Evolutionary conservation across 805 yeast species (phyloP), one percentile per base, ranked within the genome.

Genomic region (Brettanomyces anomalus): DNA sequence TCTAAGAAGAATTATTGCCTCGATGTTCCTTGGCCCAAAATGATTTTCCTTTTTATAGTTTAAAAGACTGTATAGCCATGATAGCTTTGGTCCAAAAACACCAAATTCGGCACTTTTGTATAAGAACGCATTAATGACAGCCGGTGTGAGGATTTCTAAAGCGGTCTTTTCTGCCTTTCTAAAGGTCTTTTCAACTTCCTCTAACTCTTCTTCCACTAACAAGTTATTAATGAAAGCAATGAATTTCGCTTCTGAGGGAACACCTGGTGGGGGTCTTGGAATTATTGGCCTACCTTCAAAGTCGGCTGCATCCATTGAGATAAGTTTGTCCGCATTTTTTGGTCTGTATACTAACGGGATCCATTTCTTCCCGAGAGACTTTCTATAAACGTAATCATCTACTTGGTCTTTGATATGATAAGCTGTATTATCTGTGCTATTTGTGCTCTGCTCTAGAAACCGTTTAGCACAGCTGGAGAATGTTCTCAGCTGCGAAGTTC

Each of bases 341-440:
- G 44, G 36, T 38, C 58, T 52, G 36, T 56, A 60, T 11, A 57
- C 58, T 16, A 52, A 40, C 2, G 54, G 52, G 33, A 44, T 51
- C 49, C 53, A 47, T 33, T 47, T 50, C 17, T 52, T 49, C 2
- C 54, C 49, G 11, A 58, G 33, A 8, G 56, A 40, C 18, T 49
- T 45, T 46, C 40, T 55, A 39, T 59, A 54, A 16, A 53, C 46
- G 32, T 49, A 61, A n/a, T 56, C 60, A 40, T 61, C 64, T 18
- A 61, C 48, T 33, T 55, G 55, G 18, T 49, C 47, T 37, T 59
- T 60, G 39, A 58, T 56, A 13, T 45, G 41, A 41, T 54, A 56
- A 14, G 40, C 40, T 18, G 42, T 7, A 15, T 24, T 24, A 7
- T 24, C 28, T 2, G 28, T 7, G 10, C 10, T 24, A 24, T 24